Evolutionary conservation across 805 yeast species (phyloP).

Genomic region (Zygosaccharomyces kombuchaensis): DNA sequence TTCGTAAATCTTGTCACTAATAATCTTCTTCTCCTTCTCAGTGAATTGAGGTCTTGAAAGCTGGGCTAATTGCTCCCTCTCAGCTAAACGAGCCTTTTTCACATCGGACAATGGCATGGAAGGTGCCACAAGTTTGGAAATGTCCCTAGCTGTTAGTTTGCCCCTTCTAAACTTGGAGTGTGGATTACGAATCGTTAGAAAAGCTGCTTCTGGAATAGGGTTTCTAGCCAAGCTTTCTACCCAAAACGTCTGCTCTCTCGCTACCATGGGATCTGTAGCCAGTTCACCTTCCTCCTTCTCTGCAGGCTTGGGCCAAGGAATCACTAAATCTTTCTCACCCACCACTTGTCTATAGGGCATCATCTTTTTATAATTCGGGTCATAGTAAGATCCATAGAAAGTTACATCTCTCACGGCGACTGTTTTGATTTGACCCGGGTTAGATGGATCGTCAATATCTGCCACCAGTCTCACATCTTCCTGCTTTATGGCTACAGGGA

Average conservation of each 20-base stretch:
- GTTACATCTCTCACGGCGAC: conserved; percentile 76
- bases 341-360: conserved; percentile 75
- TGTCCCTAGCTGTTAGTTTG: conserved; percentile 57
- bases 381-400: conserved; percentile 67
- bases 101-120: conserved; percentile 68
- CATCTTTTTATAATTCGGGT: conserved; percentile 64
- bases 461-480: conserved; percentile 71
- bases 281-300: conserved; percentile 49
- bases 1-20: conserved; percentile 36
- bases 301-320: conserved; percentile 74
- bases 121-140: conserved; percentile 61
- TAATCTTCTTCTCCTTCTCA: conserved; percentile 41
- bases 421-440: conserved; percentile 53
- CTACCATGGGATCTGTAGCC: conserved; percentile 54
- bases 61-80: conserved; percentile 45
- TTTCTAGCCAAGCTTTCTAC: conserved; percentile 61
- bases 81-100: conserved; percentile 58
- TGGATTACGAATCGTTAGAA: conserved; percentile 71
- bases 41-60: conserved; percentile 40
- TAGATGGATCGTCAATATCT: conserved; percentile 58
- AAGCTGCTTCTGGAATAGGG: conserved; percentile 65
- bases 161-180: conserved; percentile 63
- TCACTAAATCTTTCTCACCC: conserved; percentile 60
- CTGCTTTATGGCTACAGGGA: conserved; percentile 59
- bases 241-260: conserved; percentile 68